These are phyloP conservation scores for Saccharum hybrid DNA, from an alignment of 202 grass and related monocot genomes.

Conservation along the genomic window DNA sequence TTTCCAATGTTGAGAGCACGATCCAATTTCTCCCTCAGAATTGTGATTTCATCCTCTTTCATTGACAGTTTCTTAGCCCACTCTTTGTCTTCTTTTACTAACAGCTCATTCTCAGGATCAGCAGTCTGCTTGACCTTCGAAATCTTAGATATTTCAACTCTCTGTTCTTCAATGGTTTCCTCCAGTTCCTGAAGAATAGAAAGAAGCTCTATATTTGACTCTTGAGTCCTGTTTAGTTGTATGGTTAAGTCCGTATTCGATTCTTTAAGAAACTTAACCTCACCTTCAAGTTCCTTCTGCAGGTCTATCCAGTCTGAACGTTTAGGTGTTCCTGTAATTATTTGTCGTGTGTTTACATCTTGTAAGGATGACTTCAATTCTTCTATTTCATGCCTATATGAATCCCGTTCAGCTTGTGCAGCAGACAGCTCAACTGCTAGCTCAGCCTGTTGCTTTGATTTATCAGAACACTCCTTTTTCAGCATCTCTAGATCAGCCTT, in stretches of 20 bases:
- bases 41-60: constrained; percentile 83
- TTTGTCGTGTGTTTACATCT: constrained; percentile 52
- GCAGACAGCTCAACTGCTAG: constrained; percentile 78
- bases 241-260: constrained; percentile 76
- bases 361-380: constrained; percentile 73
- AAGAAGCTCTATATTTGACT: constrained; percentile 87
- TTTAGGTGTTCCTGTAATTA: constrained; percentile 52
- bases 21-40: constrained; percentile 72
- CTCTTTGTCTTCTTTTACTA: constrained; percentile 50
- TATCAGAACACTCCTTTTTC: constrained; percentile 92
- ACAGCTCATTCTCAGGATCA: constrained; percentile 35
- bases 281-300: constrained; percentile 76
- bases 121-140: constrained; percentile 46
- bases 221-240: constrained; percentile 82
- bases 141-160: constrained; percentile 62
- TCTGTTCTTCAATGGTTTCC: constrained; percentile 79
- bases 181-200: constrained; percentile 90
- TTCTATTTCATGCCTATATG: constrained; percentile 77
- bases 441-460: constrained; percentile 77
- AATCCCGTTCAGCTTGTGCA: constrained; percentile 71
- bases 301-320: constrained; percentile 54
- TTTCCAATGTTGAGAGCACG: constrained; percentile 49
- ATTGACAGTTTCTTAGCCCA: constrained; percentile 62
- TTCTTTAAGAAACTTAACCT: constrained; percentile 91
- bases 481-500: constrained; percentile 92